Conservation (phyloP, 1,139 yeast genomes). For the Blastobotrys petasosporus region DNA sequence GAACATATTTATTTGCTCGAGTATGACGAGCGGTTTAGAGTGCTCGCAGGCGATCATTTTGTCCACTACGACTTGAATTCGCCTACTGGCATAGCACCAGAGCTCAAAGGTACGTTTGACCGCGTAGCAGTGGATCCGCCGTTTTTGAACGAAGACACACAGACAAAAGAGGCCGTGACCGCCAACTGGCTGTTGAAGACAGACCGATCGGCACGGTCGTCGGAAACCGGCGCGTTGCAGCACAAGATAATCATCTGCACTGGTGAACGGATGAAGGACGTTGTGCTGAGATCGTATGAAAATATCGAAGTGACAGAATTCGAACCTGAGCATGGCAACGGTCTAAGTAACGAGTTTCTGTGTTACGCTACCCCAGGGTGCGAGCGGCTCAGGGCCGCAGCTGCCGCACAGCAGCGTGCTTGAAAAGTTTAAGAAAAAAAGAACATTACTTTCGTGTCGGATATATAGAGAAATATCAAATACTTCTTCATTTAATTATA, state of each 20-base stretch:
- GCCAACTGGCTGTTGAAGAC: constrained; percentile 52
- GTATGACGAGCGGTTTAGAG: constrained; percentile 66
- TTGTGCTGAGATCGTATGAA: constrained; percentile 58
- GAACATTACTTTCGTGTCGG: neutral
- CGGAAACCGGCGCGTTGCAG: constrained; percentile 37
- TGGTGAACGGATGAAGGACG: constrained; percentile 75
- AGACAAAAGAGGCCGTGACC: constrained; percentile 57
- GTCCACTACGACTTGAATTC: constrained; percentile 67
- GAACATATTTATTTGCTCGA: constrained; percentile 62
- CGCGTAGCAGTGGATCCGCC: constrained; percentile 86
- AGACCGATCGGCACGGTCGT: constrained; percentile 9
- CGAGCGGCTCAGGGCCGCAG: no score
- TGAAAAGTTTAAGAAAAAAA: no score
- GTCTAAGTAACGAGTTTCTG: constrained; percentile 79
- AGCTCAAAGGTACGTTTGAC: constrained; percentile 57
- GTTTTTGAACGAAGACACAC: constrained; percentile 75
- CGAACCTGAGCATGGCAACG: constrained; percentile 75
- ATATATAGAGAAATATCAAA: neutral
- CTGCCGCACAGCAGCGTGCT: no score
- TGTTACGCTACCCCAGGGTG: constrained; percentile 72
- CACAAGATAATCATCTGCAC: constrained; percentile 66
- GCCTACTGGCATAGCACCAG: constrained; percentile 59
- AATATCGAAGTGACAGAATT: constrained; percentile 59
- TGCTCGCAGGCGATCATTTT: constrained; percentile 64
- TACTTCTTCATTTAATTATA: no score